These are phyloP conservation scores for Alternaria burnsii DNA, from an alignment of 2,329 filamentous ascomycete genomes.

Conservation along the genomic window DNA sequence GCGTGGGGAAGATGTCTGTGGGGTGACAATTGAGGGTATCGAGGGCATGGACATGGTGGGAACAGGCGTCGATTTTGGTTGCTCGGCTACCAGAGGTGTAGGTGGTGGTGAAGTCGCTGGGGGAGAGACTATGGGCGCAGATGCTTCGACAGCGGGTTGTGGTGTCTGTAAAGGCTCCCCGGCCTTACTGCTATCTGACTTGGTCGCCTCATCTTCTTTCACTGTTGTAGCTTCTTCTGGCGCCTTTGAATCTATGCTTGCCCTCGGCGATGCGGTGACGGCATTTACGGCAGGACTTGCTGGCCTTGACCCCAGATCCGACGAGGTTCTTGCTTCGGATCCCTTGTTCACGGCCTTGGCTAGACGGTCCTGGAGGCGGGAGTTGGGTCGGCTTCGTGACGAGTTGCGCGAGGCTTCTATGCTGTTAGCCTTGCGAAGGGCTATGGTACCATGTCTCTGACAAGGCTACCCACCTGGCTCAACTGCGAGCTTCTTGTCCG, in stretches of 20 bases:
- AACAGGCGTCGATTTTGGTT: conserved; percentile 38
- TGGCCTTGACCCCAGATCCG: conserved; percentile 61
- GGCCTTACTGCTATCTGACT: conserved; percentile 21
- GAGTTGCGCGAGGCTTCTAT: conserved; percentile 68
- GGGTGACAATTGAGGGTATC: conserved; percentile 44
- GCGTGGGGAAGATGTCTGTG: conserved; percentile 39
- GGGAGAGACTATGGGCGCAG: conserved; percentile 16
- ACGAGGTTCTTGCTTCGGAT: conserved; percentile 58
- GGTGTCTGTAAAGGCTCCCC: conserved; percentile 27
- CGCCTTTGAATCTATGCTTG: conserved; percentile 55
- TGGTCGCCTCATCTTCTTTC: conserved; percentile 24
- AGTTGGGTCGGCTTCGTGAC: conserved; percentile 74
- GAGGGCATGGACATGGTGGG: conserved; percentile 42
- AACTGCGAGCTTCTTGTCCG: conserved; percentile 42
- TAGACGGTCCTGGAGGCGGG: conserved; percentile 86
- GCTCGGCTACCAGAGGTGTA: conserved; percentile 46
- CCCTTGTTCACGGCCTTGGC: conserved; percentile 86
- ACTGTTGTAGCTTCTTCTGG: conserved; percentile 31
- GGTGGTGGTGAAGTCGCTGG: conserved; percentile 22
- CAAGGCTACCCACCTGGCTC: conserved; percentile 44
- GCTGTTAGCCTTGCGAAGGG: conserved; percentile 29
- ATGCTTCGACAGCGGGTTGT: conserved; percentile 40
- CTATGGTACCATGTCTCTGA: background rate
- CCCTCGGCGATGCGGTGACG: conserved; percentile 50
- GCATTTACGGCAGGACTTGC: conserved; percentile 56